Evolutionary conservation across 306 rosid species (phyloP).

Genomic region (Sesbania bispinosa): DNA sequence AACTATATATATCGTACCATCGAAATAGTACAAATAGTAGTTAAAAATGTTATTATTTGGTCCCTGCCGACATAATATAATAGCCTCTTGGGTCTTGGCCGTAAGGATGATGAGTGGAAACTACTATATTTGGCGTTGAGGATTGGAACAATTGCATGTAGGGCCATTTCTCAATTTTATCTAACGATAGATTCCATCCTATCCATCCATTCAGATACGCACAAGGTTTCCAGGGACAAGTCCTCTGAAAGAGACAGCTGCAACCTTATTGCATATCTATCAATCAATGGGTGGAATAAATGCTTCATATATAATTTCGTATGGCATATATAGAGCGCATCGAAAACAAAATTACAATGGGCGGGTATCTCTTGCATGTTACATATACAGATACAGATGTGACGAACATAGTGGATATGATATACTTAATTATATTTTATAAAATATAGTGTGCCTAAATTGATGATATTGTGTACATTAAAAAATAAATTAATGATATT

Average conservation of each 20-base stretch:
- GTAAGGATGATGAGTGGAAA: not conserved
- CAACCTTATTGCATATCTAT: not conserved
- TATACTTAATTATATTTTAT: too few species aligned
- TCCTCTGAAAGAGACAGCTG: not conserved
- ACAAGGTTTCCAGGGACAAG: not conserved
- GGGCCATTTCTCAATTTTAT: not conserved
- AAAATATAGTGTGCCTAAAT: too few species aligned
- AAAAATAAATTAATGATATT: too few species aligned
- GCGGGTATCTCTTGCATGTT: not conserved
- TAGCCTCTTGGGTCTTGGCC: not conserved
- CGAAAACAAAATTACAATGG: not conserved
- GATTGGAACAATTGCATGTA: not conserved
- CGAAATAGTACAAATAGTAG: not conserved
- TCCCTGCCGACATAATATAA: not conserved
- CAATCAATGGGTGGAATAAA: not conserved
- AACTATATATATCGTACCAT: too few species aligned
- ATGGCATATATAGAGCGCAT: not conserved
- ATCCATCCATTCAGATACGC: not conserved
- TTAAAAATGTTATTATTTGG: not conserved
- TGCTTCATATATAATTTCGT: not conserved
- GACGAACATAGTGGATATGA: too few species aligned
- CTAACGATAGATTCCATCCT: not conserved
- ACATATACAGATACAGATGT: not conserved
- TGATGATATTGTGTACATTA: too few species aligned
- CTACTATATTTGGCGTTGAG: not conserved